Percentiles rank a stretch among this genome's conserved stretches.
These are phyloP conservation scores for Nephelium lappaceum DNA, from an alignment of 345 rosid genomes.

Conservation along the genomic window DNA sequence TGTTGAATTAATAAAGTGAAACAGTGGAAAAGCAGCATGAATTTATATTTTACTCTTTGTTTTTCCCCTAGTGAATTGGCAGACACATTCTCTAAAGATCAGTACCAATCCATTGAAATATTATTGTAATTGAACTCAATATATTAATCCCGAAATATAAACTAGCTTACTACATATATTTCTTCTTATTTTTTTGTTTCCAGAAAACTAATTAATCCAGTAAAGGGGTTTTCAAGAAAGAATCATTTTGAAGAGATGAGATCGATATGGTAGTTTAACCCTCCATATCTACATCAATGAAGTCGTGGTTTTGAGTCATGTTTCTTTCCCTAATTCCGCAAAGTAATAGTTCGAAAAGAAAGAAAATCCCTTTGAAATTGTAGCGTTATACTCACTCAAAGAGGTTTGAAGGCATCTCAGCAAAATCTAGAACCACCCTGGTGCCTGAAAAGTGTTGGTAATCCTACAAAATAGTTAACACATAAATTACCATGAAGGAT, in stretches of 20 bases:
- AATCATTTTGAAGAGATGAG: background rate
- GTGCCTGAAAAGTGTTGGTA: conserved; percentile 97
- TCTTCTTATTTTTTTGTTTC: background rate
- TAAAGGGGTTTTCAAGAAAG: background rate
- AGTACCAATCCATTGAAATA: background rate
- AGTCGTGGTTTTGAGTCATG: background rate
- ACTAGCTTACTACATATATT: background rate
- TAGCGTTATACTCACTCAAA: conserved; percentile 79
- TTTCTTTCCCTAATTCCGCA: too few species aligned
- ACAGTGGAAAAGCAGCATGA: background rate
- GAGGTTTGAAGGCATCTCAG: conserved; percentile 92
- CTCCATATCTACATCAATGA: background rate
- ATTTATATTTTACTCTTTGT: background rate
- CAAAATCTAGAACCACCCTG: conserved; percentile 88
- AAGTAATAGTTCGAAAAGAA: background rate
- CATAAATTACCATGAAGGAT: background rate
- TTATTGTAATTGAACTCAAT: background rate
- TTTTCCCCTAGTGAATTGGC: background rate
- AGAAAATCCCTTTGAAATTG: conserved; percentile 6
- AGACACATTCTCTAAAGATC: background rate
- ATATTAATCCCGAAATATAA: background rate
- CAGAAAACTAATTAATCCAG: background rate
- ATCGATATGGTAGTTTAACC: background rate
- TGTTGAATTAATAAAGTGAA: too few species aligned
- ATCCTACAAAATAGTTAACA: conserved; percentile 55